These are phyloP conservation scores for Wickerhamiella infanticola DNA, from an alignment of 1,139 yeast species.

Conservation along the genomic window DNA sequence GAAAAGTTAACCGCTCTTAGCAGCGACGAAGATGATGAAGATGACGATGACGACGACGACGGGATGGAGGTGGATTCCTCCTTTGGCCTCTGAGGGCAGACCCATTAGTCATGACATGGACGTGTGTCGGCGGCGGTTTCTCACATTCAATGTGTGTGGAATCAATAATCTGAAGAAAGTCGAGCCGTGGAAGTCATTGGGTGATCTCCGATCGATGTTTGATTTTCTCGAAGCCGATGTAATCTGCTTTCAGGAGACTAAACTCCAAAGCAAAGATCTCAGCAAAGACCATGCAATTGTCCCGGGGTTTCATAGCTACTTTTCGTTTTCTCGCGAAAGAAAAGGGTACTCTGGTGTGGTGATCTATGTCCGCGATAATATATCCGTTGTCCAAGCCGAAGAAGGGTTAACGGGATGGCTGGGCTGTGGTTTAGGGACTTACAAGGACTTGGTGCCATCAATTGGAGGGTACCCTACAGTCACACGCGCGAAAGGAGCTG, in stretches of 20 bases:
- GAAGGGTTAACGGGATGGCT: constrained; percentile 79
- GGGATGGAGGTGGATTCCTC: background rate
- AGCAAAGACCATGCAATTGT: constrained; percentile 39
- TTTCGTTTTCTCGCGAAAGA: constrained; percentile 42
- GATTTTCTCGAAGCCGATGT: constrained; percentile 51
- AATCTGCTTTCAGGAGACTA: constrained; percentile 72
- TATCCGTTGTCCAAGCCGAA: constrained; percentile 55
- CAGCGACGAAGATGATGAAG: background rate
- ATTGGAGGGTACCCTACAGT: constrained; percentile 65
- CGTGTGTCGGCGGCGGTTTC: constrained; percentile 25
- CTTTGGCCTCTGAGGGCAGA: no score
- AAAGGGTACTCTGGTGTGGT: constrained; percentile 93
- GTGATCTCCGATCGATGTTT: constrained; percentile 37
- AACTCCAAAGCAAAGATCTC: constrained; percentile 39
- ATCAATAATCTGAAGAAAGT: constrained; percentile 63
- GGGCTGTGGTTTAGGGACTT: constrained; percentile 6
- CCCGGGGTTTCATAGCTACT: constrained; percentile 44
- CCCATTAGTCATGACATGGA: background rate
- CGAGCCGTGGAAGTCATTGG: constrained; percentile 59
- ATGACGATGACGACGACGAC: background rate
- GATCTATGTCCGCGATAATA: constrained; percentile 45
- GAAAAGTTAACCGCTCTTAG: background rate
- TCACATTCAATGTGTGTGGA: constrained; percentile 81
- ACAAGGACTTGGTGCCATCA: constrained; percentile 16
- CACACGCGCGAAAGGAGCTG: constrained; percentile 28